These are phyloP conservation scores for Croton laevigatus DNA, from an alignment of 441 rosid genomes.

Conservation along the genomic window DNA sequence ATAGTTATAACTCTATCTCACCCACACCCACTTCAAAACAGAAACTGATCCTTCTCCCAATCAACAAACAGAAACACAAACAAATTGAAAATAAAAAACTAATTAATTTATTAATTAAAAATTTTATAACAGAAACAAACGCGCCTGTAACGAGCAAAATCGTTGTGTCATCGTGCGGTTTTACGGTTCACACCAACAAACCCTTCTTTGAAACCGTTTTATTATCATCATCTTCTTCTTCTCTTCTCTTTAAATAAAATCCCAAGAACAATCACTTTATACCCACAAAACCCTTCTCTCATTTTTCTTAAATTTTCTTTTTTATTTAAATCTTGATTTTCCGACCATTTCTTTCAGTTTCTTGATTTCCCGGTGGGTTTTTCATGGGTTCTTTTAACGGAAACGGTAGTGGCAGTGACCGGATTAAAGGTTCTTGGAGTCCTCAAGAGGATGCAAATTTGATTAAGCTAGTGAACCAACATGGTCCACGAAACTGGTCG, in stretches of 20 bases:
- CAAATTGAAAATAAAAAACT: neutral
- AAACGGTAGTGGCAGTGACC: constrained; percentile 8
- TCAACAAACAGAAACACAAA: neutral
- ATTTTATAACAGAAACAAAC: constrained; percentile 23
- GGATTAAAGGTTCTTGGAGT: constrained; percentile 62
- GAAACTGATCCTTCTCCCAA: constrained; percentile 6
- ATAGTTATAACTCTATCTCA: constrained; percentile 31
- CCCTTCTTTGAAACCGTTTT: constrained; percentile 24
- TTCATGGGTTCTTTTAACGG: constrained; percentile 17
- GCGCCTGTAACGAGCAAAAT: constrained; percentile 32
- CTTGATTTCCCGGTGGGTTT: neutral
- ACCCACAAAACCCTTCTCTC: neutral
- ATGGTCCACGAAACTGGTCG: constrained; percentile 65
- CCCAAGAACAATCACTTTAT: neutral
- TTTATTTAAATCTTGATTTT: too few species aligned
- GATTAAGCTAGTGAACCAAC: constrained; percentile 41
- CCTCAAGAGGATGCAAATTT: constrained; percentile 54
- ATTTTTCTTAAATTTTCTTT: too few species aligned
- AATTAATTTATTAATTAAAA: neutral
- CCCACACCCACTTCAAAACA: constrained; percentile 21
- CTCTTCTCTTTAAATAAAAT: neutral
- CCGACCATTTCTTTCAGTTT: neutral
- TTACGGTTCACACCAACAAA: constrained; percentile 46
- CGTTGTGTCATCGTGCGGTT: constrained; percentile 44
- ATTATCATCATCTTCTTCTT: neutral